A percentile compares a stretch with the other conserved stretches of the same genome.
Evolutionary conservation across 345 rosid genomes (phyloP).

Genomic region (Pistacia integerrima): DNA sequence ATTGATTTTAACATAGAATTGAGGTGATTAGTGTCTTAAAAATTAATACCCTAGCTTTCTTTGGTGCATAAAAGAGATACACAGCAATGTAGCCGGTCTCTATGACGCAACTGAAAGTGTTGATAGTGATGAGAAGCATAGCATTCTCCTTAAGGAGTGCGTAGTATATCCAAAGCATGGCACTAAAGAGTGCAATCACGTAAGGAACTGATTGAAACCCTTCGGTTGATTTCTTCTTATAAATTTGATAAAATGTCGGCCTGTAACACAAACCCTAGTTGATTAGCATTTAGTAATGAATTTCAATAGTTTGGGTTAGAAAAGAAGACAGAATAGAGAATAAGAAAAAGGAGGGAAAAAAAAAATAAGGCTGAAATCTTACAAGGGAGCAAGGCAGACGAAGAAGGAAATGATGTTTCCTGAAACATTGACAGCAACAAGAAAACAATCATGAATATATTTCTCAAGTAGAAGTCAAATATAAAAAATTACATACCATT

Average conservation of each 20-base stretch:
- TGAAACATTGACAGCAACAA: conserved; percentile 19
- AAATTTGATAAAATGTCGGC: conserved; percentile 61
- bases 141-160: conserved; percentile 46
- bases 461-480: background rate
- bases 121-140: conserved; percentile 64
- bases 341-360: background rate
- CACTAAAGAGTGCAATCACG: conserved; percentile 63
- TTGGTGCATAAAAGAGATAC: conserved; percentile 64
- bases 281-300: background rate
- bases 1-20: background rate
- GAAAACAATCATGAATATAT: background rate
- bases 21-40: background rate
- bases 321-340: background rate
- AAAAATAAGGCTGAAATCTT: conserved; percentile 13
- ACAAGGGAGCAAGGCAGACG: conserved; percentile 76
- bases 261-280: conserved; percentile 25
- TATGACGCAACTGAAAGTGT: conserved; percentile 43
- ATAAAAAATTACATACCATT: background rate
- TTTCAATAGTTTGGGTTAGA: background rate
- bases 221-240: conserved; percentile 65
- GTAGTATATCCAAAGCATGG: conserved; percentile 80
- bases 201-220: conserved; percentile 82
- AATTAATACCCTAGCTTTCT: conserved; percentile 51
- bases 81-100: conserved; percentile 49
- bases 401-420: conserved; percentile 69